A percentile compares a stretch with the other conserved stretches of the same genome.
phyloP scores from a whole-genome alignment of 345 rosid species.

The Salix dunnii region DNA sequence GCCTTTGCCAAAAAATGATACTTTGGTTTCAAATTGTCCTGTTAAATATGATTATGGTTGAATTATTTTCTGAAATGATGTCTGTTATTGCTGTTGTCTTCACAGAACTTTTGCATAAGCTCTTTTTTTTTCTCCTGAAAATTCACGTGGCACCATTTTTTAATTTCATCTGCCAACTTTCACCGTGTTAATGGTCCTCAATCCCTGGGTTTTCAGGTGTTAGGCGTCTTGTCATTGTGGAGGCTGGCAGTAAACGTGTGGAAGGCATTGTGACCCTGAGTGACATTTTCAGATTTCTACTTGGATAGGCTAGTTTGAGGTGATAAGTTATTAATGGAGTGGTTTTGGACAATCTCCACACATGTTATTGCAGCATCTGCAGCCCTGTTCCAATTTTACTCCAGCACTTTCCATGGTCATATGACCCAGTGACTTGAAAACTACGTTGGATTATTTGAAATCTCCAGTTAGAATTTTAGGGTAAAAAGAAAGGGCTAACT shows the following conservation, averaged over 20 bases:
- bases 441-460: slow-evolving; percentile 22
- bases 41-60: background rate
- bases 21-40: background rate
- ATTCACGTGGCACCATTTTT: background rate
- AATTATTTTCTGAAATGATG: background rate
- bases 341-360: background rate
- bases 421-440: slow-evolving; percentile 10
- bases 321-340: slow-evolving; percentile 4
- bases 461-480: slow-evolving; percentile 32
- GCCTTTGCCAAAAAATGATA: background rate
- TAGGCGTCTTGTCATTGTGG: slow-evolving; percentile 31
- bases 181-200: background rate
- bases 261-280: slow-evolving; percentile 32
- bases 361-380: slow-evolving; percentile 20
- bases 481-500: slow-evolving; percentile 23
- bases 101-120: too few relatives aligned
- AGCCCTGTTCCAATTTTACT: slow-evolving; percentile 6
- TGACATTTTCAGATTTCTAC: slow-evolving; percentile 31
- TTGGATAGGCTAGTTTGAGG: slow-evolving; percentile 22
- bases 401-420: slow-evolving; percentile 5
- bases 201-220: slow-evolving; percentile 24
- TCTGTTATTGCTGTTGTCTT: background rate
- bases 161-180: too few relatives aligned
- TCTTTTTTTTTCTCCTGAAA: background rate
- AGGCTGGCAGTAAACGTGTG: slow-evolving; percentile 34